Conservation (phyloP, 495 filamentous ascomycete species). For the Gamarada debralockiae region DNA sequence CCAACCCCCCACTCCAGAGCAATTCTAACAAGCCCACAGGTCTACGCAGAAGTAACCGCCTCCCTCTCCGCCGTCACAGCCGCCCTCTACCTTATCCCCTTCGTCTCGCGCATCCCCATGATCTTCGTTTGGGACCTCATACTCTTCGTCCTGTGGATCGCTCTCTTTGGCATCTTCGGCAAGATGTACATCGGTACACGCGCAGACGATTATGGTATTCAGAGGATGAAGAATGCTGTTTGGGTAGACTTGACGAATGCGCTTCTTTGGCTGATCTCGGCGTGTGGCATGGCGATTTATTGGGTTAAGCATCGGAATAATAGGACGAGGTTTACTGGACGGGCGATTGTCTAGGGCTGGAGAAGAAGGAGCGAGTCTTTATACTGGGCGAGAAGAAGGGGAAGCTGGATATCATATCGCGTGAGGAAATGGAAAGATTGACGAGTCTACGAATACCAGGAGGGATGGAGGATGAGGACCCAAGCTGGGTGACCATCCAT, state of each 20-base stretch:
- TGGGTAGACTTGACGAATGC: slow-evolving; percentile 67
- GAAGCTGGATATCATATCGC: too few relatives aligned
- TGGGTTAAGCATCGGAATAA: slow-evolving; percentile 40
- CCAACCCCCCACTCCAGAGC: not conserved
- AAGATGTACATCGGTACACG: slow-evolving; percentile 69
- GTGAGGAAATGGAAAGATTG: too few relatives aligned
- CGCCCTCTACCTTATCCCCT: slow-evolving; percentile 57
- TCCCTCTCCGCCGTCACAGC: slow-evolving; percentile 57
- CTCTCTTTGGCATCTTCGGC: slow-evolving; percentile 79
- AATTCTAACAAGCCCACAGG: slow-evolving; percentile 26
- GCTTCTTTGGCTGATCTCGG: slow-evolving; percentile 65
- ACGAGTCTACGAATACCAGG: too few relatives aligned
- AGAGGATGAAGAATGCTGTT: slow-evolving; percentile 80
- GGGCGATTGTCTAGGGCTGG: slow-evolving; percentile 35
- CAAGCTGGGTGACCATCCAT: too few relatives aligned
- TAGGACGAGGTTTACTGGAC: slow-evolving; percentile 42
- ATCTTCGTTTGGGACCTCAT: slow-evolving; percentile 67
- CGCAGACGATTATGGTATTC: slow-evolving; percentile 52
- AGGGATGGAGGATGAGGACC: too few relatives aligned
- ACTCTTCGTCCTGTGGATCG: slow-evolving; percentile 72
- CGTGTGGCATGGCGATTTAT: slow-evolving; percentile 35
- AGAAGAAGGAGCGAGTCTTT: not conserved
- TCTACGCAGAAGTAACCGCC: slow-evolving; percentile 67
- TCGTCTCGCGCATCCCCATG: slow-evolving; percentile 24
- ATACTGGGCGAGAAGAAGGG: not conserved